Base-by-base conservation (phyloP, 2,329 filamentous ascomycete species). In the Sporothrix pallida region DNA sequence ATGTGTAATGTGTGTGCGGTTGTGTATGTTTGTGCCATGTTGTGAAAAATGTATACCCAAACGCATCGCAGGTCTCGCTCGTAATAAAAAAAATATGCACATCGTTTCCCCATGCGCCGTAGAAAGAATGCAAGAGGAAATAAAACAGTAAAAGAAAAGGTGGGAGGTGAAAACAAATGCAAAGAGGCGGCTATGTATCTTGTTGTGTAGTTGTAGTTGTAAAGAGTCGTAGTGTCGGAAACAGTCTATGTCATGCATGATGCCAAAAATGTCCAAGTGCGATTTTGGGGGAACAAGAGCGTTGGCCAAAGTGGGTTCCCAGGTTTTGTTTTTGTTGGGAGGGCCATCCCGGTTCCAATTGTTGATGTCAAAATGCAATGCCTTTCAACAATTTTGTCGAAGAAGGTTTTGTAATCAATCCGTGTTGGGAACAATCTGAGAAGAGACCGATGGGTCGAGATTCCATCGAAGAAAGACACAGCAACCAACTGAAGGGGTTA, bases 261-360 rank as follows among this genome's bases (percentile, higher is more conserved):
- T 67, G 62, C 62, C 62, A 12, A 67, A 48, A 67, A 48, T 67
- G 20, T 67, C 42, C 62, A 48, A 46, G 62, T 48, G 42, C n/a
- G 15, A 20, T 26, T 67, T 67, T 67, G 62, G 62, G 60, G 62
- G 42, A 42, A 62, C 12, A 67, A 48, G 62, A 37, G 31, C 7
- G 62, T 26, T 67, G 42, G n/a, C n/a, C 17, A 26, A 67, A 67
- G 62, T 67, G 42, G 42, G 48, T 46, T 44, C 44, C 20, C n/a
- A 4, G 6, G 17, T 42, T 67, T 46, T 67, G 62, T 67, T 67
- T 67, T 46, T 67, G 62, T 67, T 67, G 62, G 60, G 60, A 65
- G 37, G 20, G 37, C 9, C 60, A 17, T 15, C 13, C 23, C 37
- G 60, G 37, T 20, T n/a, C 17, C 37, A 46, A 44, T 20, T 20